Evolutionary conservation across 2,329 filamentous ascomycete species (phyloP).

Genomic region (Colletotrichum nymphaeae): DNA sequence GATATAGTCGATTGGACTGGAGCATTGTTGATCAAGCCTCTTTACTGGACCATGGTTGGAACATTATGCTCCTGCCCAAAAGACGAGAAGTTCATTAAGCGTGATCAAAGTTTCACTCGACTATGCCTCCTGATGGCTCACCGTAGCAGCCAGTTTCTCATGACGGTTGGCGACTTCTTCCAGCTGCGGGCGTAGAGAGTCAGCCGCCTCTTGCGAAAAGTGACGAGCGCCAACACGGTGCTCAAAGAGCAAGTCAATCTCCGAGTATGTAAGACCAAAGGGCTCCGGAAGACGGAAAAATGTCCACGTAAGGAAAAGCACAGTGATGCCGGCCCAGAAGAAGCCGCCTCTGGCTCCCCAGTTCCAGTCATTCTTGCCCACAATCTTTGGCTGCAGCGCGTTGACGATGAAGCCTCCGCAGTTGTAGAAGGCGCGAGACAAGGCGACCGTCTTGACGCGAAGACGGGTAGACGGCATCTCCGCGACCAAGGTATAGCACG

Average conservation of each 20-base stretch:
- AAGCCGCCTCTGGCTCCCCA: slow-evolving; percentile 45
- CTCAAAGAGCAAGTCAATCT: slow-evolving; percentile 43
- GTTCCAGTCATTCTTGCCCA: slow-evolving; percentile 40
- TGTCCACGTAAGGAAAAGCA: slow-evolving; percentile 43
- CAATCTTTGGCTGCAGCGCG: slow-evolving; percentile 34
- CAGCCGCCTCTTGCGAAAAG: slow-evolving; percentile 35
- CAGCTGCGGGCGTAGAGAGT: slow-evolving; percentile 32
- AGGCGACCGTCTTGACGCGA: slow-evolving; percentile 58
- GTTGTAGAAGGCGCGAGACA: slow-evolving; percentile 55
- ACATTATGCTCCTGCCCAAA: too few relatives aligned
- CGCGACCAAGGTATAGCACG: slow-evolving; percentile 57
- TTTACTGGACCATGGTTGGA: neutral
- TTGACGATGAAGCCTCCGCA: slow-evolving; percentile 52
- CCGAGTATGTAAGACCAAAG: slow-evolving; percentile 40
- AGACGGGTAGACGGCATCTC: slow-evolving; percentile 58
- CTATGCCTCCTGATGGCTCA: slow-evolving; percentile 28
- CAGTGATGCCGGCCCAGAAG: slow-evolving; percentile 44
- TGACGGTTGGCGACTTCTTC: slow-evolving; percentile 36
- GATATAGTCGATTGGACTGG: neutral
- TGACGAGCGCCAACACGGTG: slow-evolving; percentile 36
- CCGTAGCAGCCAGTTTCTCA: slow-evolving; percentile 28
- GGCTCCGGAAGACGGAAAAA: slow-evolving; percentile 46
- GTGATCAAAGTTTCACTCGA: too few relatives aligned
- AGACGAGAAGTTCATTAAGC: too few relatives aligned
- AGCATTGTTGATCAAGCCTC: neutral